phyloP scores from a whole-genome alignment of 2,329 filamentous ascomycete species.

The Alternaria ethzedia region DNA sequence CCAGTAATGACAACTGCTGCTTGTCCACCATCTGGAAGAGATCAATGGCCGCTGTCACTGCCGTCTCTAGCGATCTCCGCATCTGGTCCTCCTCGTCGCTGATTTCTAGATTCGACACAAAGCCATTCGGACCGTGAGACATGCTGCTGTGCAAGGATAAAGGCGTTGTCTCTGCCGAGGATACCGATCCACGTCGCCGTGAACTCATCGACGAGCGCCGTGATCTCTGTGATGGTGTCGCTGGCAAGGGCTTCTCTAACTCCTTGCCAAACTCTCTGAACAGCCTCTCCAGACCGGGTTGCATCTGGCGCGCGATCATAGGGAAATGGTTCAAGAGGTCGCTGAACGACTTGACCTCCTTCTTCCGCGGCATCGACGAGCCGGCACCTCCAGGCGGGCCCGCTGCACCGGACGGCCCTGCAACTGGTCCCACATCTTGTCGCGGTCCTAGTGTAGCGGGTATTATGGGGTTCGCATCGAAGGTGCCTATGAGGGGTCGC shows the following conservation, averaged over 20 bases:
- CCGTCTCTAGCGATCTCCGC: conserved; percentile 86
- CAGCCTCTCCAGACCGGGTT: conserved; percentile 83
- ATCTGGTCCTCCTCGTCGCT: conserved; percentile 93
- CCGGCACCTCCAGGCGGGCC: conserved; percentile 33
- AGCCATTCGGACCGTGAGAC: conserved; percentile 45
- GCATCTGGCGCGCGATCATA: conserved; percentile 96
- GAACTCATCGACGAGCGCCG: conserved; percentile 42
- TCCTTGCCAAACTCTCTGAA: conserved; percentile 89
- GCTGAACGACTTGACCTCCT: conserved; percentile 88
- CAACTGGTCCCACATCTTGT: conserved; percentile 14
- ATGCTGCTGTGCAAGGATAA: conserved; percentile 48
- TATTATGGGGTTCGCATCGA: conserved; percentile 75
- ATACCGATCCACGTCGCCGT: conserved; percentile 43
- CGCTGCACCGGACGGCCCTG: conserved; percentile 6
- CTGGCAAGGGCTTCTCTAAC: conserved; percentile 83
- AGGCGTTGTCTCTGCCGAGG: conserved; percentile 44
- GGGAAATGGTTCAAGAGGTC: conserved; percentile 91
- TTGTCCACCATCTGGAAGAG: conserved; percentile 96
- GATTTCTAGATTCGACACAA: conserved; percentile 62
- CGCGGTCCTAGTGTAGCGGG: conserved; percentile 59
- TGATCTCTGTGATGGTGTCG: conserved; percentile 63
- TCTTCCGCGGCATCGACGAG: conserved; percentile 70
- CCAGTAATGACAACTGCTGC: conserved; percentile 88
- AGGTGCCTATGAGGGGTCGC: conserved; percentile 80
- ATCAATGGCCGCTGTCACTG: conserved; percentile 91